These are phyloP conservation scores for Dothideomycetes sp. DNA, from an alignment of 2,329 filamentous ascomycete species.

Conservation along the genomic window DNA sequence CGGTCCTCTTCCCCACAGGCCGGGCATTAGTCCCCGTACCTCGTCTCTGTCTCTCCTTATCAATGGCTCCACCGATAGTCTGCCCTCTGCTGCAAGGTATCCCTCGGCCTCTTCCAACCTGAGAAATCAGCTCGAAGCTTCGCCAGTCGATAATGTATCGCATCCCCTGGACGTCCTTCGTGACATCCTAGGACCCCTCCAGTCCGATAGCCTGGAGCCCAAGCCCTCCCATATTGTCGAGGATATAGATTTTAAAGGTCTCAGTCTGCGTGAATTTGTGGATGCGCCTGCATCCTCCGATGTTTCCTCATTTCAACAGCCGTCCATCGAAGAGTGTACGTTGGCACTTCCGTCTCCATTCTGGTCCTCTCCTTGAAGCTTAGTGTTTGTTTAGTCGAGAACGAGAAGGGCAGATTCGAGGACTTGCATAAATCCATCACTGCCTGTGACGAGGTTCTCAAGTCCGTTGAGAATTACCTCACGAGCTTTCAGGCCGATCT, in stretches of 20 bases:
- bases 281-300: slow-evolving; percentile 24
- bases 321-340: slow-evolving; percentile 43
- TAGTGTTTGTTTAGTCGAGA: slow-evolving; percentile 39
- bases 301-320: slow-evolving; percentile 1
- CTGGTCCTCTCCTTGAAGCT: slow-evolving; percentile 8
- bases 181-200: slow-evolving; percentile 41
- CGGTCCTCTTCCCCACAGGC: slow-evolving; percentile 58
- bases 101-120: slow-evolving; percentile 57
- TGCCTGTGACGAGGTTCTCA: slow-evolving; percentile 86
- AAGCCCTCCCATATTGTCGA: background rate
- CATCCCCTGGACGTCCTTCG: slow-evolving; percentile 66
- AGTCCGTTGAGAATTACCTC: slow-evolving; percentile 85
- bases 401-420: slow-evolving; percentile 75
- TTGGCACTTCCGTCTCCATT: background rate
- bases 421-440: slow-evolving; percentile 81
- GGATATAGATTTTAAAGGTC: slow-evolving; percentile 57
- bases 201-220: background rate
- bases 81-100: slow-evolving; percentile 56
- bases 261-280: slow-evolving; percentile 67
- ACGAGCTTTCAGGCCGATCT: slow-evolving; percentile 90
- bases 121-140: slow-evolving; percentile 46
- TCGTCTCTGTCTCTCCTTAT: slow-evolving; percentile 68
- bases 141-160: slow-evolving; percentile 46
- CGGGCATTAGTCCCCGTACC: slow-evolving; percentile 58
- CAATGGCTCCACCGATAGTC: slow-evolving; percentile 66